Base-by-base conservation (phyloP, 2,329 filamentous ascomycete species). In the Cladorrhinum sp. region DNA sequence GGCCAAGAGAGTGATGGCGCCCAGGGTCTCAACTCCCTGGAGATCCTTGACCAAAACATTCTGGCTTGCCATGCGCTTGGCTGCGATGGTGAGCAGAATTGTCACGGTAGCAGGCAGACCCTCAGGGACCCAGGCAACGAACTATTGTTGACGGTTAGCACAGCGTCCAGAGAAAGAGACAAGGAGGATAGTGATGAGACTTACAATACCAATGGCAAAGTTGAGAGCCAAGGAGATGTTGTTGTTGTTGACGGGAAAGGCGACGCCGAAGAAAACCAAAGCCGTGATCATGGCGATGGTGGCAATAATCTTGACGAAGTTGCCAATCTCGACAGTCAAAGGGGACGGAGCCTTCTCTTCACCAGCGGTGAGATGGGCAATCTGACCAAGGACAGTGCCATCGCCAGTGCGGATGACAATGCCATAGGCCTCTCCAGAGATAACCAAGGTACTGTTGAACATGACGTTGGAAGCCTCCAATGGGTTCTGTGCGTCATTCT, bases 1-100 rank as follows among this genome's bases (percentile, higher is more conserved):
- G 68, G 85, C 87, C 55, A 88, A 79, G 7, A 68, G 61, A 46
- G 80, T 83, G 50, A 85, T 81, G 55, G 79, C 82, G 18, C 82
- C 83, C 3, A 85, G 74, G 1, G 82, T 81, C 69, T 85, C 83
- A 6, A 84, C 71, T 1, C 80, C 81, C 61, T 81, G 76, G 53
- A 86, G 72, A 64, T 84, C 83, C 33, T 83, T 79, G 52, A 86
- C 82, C 62, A 86, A 82, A 51, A 86, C 82, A 67, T 86, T 73
- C 54, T 80, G 73, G 65, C 81, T 71, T 1, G 66, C 68, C 69
- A 72, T 72, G 6, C 68, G 64, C 62, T 69, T 85, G 4, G 83
- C 64, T 2, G 61, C 64, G 39, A 68, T 65, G 48, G 58, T 63
- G 21, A 66, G 60, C 8, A 61, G 59, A 28, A 77, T 61, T 0